Evolutionary conservation across 78 protist genomes (phyloP), one percentile per base, ranked within the genome.

Genomic region (Creolimax fragrantissima): DNA sequence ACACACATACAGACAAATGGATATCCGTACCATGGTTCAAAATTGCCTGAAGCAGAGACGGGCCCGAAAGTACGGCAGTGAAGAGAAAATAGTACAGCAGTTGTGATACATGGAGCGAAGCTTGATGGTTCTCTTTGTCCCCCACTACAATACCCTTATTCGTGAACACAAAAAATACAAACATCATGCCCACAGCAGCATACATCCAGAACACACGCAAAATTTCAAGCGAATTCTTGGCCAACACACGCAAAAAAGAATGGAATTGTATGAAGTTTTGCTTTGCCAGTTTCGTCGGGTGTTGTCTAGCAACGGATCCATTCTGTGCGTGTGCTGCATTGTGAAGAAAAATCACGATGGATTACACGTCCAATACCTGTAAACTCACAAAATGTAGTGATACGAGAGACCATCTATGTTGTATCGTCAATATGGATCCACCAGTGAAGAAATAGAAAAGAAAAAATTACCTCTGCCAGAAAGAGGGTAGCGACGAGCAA

Each of bases 121-220:
- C 45, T 39, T 3, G 39, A 81, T 94, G 96, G 58, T 86, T 35
- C 32, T 36, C 0, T 45, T 47, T 45, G 84, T 94, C 96, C 39
- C 96, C 96, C 5, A 94, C 44, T 2, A 84, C 94, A 3, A 94
- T 84, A 43, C 94, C 93, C 11, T 85, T 91, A 74, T 94, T 94
- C 45, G 2, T 35, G 43, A 5, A 4, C 39, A 85, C 47, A 39
- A 85, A 85, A 36, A 32, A 3, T 43, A 45, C 11, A 5, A 44
- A 45, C 41, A 6, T 83, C 35, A 32, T 24, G 43, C 43, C 44
- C 4, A 44, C 91, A 3, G 67, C 45, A 5, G 43, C 39, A 32
- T 35, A 85, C 89, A 39, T n/a, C 44, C 7, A 5, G 43, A n/a
- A 5, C 89, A 39, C 39, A 39, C 89, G 45, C 39, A 85, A 1